phyloP scores from a whole-genome alignment of 495 filamentous ascomycete genomes.

The Extremus antarcticus region DNA sequence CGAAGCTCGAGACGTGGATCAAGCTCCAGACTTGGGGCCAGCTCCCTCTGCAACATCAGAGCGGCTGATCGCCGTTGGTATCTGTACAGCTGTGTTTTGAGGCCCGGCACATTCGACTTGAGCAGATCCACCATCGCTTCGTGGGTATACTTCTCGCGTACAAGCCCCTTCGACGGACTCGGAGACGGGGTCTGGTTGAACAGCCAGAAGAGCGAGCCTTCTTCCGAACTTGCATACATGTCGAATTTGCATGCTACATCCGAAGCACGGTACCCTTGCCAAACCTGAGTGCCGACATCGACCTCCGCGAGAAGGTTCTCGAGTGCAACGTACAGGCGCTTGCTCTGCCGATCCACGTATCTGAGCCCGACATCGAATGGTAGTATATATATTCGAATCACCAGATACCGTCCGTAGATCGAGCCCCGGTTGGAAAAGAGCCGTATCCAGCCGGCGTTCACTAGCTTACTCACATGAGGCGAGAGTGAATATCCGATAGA shows the following conservation, averaged over 20 bases:
- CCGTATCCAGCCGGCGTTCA: conserved; percentile 10
- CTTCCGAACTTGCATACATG: conserved; percentile 30
- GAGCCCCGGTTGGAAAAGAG: conserved; percentile 5
- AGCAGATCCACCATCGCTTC: conserved; percentile 56
- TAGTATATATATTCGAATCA: conserved; percentile 16
- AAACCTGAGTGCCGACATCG: conserved; percentile 11
- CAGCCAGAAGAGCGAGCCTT: conserved; percentile 63
- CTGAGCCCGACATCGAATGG: conserved; percentile 17
- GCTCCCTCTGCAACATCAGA: conserved; percentile 75
- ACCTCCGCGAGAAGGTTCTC: conserved; percentile 6
- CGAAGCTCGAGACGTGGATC: conserved; percentile 61
- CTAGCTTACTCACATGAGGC: conserved; percentile 2
- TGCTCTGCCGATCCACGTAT: conserved; percentile 12
- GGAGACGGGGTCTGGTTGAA: conserved; percentile 81
- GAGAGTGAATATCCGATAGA: background rate
- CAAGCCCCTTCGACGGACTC: conserved; percentile 39
- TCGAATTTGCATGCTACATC: conserved; percentile 22
- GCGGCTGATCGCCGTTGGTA: conserved; percentile 79
- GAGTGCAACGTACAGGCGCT: conserved; percentile 4
- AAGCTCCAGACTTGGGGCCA: conserved; percentile 47
- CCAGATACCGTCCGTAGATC: background rate
- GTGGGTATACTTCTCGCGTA: conserved; percentile 45
- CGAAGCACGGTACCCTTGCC: conserved; percentile 4
- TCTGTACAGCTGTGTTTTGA: conserved; percentile 58
- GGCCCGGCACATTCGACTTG: conserved; percentile 41